phyloP scores from a whole-genome alignment of 164 flowering plant genomes.

The Piper betle region DNA sequence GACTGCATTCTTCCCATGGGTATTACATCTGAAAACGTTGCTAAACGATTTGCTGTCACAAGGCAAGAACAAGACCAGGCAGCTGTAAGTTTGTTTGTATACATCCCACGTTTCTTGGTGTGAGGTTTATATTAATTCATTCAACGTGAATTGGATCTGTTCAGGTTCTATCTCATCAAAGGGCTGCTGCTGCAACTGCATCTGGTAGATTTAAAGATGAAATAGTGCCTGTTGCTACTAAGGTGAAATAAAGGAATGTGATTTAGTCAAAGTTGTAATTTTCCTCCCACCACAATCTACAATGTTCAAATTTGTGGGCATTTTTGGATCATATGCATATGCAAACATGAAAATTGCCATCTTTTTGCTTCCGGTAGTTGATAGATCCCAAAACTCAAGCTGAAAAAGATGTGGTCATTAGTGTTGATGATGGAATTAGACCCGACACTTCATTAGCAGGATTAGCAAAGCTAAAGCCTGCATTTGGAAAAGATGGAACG shows the following conservation, averaged over 20 bases:
- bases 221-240: conserved; percentile 81
- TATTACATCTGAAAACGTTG: conserved; percentile 95
- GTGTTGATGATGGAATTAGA: conserved; percentile 94
- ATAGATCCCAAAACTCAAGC: conserved; percentile 90
- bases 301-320: background rate
- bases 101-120: background rate
- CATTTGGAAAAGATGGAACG: conserved; percentile 75
- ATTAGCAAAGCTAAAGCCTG: conserved; percentile 67
- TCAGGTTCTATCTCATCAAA: conserved; percentile 83
- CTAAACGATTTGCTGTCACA: conserved; percentile 76
- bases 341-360: background rate
- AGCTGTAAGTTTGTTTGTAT: conserved; percentile 52
- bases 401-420: conserved; percentile 55
- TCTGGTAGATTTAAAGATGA: conserved; percentile 91
- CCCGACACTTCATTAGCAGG: conserved; percentile 47
- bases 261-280: background rate
- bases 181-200: conserved; percentile 94
- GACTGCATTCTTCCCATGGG: conserved; percentile 99
- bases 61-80: conserved; percentile 94
- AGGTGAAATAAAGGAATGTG: conserved; percentile 25
- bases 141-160: background rate
- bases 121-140: background rate
- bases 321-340: background rate
- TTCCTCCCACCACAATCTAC: background rate
- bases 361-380: conserved; percentile 27